Evolutionary conservation across 345 rosid species (phyloP).

Genomic region (Populus euphratica): DNA sequence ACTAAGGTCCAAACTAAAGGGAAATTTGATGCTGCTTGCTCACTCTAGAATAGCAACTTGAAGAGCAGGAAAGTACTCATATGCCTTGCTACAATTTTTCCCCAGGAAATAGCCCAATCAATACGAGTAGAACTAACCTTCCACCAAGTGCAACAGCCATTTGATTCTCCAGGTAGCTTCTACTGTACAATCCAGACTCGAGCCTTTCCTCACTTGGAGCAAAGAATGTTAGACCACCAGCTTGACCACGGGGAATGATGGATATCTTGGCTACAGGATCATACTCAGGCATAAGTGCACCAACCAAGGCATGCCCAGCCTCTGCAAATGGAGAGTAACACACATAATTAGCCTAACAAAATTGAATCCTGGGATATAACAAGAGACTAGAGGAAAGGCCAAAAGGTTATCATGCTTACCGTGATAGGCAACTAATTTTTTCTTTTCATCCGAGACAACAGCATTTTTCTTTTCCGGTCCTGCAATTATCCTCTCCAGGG

Average conservation of each 20-base stretch:
- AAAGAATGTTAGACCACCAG: constrained; percentile 93
- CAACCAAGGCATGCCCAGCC: constrained; percentile 97
- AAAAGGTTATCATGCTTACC: constrained; percentile 36
- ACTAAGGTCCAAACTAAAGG: neutral
- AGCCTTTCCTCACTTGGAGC: constrained; percentile 98
- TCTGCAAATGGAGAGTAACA: constrained; percentile 42
- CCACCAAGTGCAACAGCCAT: constrained; percentile 99
- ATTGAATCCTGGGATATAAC: neutral
- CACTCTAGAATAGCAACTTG: neutral
- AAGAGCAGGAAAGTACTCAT: neutral
- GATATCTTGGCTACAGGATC: constrained; percentile 97
- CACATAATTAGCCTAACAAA: constrained; percentile 1
- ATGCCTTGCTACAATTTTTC: neutral
- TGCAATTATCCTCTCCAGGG: constrained; percentile 93
- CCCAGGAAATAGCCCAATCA: neutral
- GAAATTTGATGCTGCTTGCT: neutral
- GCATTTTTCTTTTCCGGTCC: constrained; percentile 99
- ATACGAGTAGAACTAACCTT: constrained; percentile 50
- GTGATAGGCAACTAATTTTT: constrained; percentile 87
- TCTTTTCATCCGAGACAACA: constrained; percentile 89
- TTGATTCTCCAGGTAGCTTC: constrained; percentile 96
- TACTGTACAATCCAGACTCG: constrained; percentile 92
- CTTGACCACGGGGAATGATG: constrained; percentile 95
- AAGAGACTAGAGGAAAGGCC: neutral
- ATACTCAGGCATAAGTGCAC: constrained; percentile 95